Evolutionary conservation across 2,329 filamentous ascomycete genomes (phyloP), one percentile per base, ranked within the genome.

Genomic region (Fusarium verrucosum): DNA sequence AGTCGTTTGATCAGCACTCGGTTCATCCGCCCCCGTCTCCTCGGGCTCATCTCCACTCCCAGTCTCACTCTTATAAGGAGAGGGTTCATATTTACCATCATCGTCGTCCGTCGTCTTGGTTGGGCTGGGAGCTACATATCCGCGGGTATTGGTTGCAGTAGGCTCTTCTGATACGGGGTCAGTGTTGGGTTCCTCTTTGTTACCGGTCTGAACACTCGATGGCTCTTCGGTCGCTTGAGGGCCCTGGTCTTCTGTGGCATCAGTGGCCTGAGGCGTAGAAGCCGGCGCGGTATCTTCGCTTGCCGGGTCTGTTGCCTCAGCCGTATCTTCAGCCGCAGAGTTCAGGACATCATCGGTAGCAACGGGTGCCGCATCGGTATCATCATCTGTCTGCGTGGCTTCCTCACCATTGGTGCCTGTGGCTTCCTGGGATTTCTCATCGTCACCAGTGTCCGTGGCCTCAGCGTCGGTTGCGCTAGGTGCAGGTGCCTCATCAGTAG

Each of bases 331-430:
- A 11, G 50, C 37, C 38, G 37, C 32, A 3, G 50, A 56, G 17
- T 3, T 38, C 14, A 19, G 14, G 16, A 25, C 9, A 17, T 55
- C 53, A 32, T 37, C 56, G 32, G 53, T 7, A n/a, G 28, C 26
- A n/a, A 28, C 30, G 22, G 32, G 22, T 47, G 44, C 32, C 32
- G 44, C 26, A 23, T 56, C 25, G 9, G 35, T 19, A 7, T 57
- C 25, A 7, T 57, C 25, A 17, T 49, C 13, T 16, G 37, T 53
- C 6, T 42, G 35, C 11, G 20, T 37, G 8, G 30, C 20, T 33
- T 56, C 50, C 53, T 56, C 50, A 55, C 50, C 53, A n/a, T 56
- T 55, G 22, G 47, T 25, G n/a, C 45, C 17, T 25, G 51, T 58
- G 4, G 35, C 30, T 7, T 57, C 51, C 6, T 13, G 10, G 11